Conservation (phyloP, 2,329 filamentous ascomycete species). For the Allantophomopsis lycopodina region DNA sequence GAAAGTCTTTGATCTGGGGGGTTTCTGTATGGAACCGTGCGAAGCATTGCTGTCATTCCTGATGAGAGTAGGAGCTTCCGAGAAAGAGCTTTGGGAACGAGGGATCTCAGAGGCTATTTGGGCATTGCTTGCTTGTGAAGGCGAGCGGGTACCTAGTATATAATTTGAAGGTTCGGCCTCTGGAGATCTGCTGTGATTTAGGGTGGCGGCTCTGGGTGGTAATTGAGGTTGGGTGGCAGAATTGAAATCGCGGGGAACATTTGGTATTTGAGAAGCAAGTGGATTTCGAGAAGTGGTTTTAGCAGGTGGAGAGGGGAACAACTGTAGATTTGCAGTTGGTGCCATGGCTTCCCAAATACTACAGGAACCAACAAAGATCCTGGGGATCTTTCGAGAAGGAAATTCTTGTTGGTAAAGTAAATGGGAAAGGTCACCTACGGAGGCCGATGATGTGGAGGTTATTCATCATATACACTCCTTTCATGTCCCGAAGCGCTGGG, state of each 20-base stretch:
- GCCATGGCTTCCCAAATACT: constrained; percentile 5
- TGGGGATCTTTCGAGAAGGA: no score
- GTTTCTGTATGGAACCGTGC: constrained; percentile 43
- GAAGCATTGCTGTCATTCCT: constrained; percentile 34
- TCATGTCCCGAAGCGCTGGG: no score
- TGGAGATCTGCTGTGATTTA: constrained; percentile 11
- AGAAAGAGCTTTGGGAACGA: constrained; percentile 35
- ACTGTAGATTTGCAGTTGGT: constrained; percentile 14
- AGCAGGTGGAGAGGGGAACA: constrained; percentile 18
- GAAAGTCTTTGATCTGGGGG: constrained; percentile 21
- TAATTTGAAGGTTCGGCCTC: constrained; percentile 9
- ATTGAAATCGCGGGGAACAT: no score
- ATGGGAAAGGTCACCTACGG: no score
- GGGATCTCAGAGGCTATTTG: constrained; percentile 15
- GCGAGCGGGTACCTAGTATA: constrained; percentile 4
- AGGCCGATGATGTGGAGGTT: no score
- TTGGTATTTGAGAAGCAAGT: constrained; percentile 10
- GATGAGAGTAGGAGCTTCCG: constrained; percentile 33
- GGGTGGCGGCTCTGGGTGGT: constrained; percentile 8
- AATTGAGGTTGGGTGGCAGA: constrained; percentile 10
- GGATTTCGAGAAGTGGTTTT: constrained; percentile 14
- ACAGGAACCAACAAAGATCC: no score
- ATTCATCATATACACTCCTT: no score
- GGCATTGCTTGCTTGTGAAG: constrained; percentile 6
- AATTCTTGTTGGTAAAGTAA: no score